phyloP scores from a whole-genome alignment of 352 stramenopile genomes.

The Phytopythium chamaehyphon region DNA sequence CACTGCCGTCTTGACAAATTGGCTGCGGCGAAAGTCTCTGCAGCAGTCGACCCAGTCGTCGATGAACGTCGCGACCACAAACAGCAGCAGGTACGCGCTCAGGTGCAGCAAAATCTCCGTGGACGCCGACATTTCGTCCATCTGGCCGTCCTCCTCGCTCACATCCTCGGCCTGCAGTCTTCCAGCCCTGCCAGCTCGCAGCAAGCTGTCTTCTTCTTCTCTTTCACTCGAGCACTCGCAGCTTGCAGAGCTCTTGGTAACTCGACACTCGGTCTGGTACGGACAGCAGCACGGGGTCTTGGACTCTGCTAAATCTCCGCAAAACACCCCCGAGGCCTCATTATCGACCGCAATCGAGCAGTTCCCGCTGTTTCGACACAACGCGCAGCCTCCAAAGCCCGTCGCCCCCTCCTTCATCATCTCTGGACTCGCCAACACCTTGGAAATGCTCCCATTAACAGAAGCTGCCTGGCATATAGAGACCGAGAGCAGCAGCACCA shows the following conservation, averaged over 20 bases:
- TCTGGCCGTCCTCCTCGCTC: conserved; percentile 3
- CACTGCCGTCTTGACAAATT: conserved; percentile 27
- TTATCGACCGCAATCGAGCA: conserved; percentile 62
- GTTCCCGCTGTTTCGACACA: conserved; percentile 60
- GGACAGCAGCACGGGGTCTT: conserved; percentile 59
- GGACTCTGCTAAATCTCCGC: conserved; percentile 49
- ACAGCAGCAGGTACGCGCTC: conserved; percentile 29
- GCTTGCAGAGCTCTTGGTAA: conserved; percentile 36
- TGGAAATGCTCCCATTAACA: no score
- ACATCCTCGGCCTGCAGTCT: conserved; percentile 1
- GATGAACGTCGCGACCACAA: conserved; percentile 31
- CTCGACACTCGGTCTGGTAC: conserved; percentile 64
- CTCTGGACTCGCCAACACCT: background rate
- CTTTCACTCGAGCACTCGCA: conserved; percentile 58
- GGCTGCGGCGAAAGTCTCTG: conserved; percentile 27
- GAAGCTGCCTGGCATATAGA: no score
- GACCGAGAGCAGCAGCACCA: no score
- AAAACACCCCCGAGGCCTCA: conserved; percentile 51
- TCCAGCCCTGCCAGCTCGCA: background rate
- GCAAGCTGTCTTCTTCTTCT: conserved; percentile 17
- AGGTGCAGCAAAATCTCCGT: conserved; percentile 36
- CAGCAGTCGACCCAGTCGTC: conserved; percentile 38
- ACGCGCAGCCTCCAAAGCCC: conserved; percentile 31
- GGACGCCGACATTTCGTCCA: conserved; percentile 21
- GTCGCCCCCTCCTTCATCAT: background rate